Evolutionary conservation across 371 early-diverging fungal genomes (phyloP), one percentile per base, ranked within the genome.

Genomic region (Mortierella sp.): DNA sequence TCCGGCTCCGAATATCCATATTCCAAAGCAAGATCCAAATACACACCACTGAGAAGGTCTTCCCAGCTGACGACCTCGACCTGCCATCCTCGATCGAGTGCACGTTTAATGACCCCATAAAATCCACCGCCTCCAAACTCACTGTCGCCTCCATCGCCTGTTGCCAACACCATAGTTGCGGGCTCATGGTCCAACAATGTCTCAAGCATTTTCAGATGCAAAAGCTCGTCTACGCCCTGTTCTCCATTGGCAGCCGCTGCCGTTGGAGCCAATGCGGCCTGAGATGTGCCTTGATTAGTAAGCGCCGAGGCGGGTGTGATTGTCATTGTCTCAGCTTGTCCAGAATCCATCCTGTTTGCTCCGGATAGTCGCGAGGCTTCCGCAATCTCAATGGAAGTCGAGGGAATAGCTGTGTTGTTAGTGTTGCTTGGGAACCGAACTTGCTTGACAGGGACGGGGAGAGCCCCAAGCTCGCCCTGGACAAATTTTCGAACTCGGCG

Each of bases 1-100:
- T 14, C 49, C 24, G 21, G 24, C 37, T 50, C n/a, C 48, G 14
- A 42, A 27, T 60, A 75, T 19, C 64, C 68, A 48, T 75, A 75
- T 44, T 75, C 75, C 3, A 54, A 63, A 23, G 64, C 75, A 19
- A 75, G 31, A 2, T 75, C 69, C 23, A 75, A 26, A 23, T 75
- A 75, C 0, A 54, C 59, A 2, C 75, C 69, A 6, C 68, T 68
- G 27, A 81, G 47, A 23, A 78, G 81, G n/a, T 71, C 78, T 44
- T 81, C 70, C 81, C 81, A 81, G 50, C 80, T 80, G 24, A 81
- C 66, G 8, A 81, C 42, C 60, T 81, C 81, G 37, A 81, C 80
- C 24, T 69, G 76, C 81, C 81, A 81, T 11, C 81, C 81, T 23
- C 80, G 55, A 15, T 78, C 61, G 14, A 81, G 72, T 1, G 81